Conservation (phyloP, 2,329 filamentous ascomycete species). For the Hypoxylon sp. region DNA sequence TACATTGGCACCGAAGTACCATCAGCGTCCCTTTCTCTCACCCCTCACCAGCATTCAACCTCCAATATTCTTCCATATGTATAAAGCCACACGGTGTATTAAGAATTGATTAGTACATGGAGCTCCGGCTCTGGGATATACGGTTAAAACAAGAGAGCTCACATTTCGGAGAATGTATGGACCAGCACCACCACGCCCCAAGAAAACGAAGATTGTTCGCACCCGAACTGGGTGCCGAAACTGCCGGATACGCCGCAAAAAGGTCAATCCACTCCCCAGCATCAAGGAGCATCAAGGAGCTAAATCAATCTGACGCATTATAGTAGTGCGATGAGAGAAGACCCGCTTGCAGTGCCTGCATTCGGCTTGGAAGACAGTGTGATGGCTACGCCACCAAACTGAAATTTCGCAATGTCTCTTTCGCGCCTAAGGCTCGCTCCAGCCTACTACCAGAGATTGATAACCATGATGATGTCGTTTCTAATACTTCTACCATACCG, state of each 20-base stretch:
- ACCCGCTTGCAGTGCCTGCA: slow-evolving; percentile 13
- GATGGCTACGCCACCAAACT: slow-evolving; percentile 16
- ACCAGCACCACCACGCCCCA: slow-evolving; percentile 12
- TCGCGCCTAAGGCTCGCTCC: background rate
- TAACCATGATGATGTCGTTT: background rate
- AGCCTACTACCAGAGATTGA: background rate
- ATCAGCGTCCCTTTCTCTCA: background rate
- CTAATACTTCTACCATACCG: background rate
- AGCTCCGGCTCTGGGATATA: background rate
- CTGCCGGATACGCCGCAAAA: slow-evolving; percentile 20
- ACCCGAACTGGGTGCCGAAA: slow-evolving; percentile 13
- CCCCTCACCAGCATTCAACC: background rate
- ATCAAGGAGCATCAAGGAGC: background rate
- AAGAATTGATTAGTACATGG: background rate
- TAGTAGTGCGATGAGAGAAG: slow-evolving; percentile 17
- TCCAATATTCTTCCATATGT: background rate
- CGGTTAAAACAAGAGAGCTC: background rate
- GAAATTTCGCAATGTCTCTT: slow-evolving; percentile 19
- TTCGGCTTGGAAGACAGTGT: slow-evolving; percentile 12
- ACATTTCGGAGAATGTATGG: slow-evolving; percentile 4
- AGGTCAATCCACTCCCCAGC: slow-evolving; percentile 1
- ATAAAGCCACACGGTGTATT: background rate
- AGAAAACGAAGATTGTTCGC: slow-evolving; percentile 14
- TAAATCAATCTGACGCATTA: slow-evolving; percentile 2
- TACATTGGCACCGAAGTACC: background rate